Evolutionary conservation across 192 early-diverging fungal genomes (phyloP).

Genomic region (Pilaira anomala): DNA sequence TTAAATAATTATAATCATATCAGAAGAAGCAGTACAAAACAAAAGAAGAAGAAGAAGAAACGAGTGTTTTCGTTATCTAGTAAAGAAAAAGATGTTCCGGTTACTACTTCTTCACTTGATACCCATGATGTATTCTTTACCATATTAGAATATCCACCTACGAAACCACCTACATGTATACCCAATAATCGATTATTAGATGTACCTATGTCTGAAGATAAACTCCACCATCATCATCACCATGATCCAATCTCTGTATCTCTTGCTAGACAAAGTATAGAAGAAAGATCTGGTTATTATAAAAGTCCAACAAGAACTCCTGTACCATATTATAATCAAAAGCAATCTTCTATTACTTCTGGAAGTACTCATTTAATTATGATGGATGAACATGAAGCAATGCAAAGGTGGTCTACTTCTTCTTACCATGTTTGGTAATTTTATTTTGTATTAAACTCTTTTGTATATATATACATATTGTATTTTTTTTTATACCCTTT

Average conservation of each 20-base stretch:
- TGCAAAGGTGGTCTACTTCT: conserved; percentile 15
- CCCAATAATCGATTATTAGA: neutral
- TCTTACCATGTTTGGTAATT: conserved; percentile 21
- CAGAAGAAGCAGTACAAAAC: too few relatives aligned
- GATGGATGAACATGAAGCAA: neutral
- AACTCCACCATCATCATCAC: neutral
- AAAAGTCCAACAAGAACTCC: conserved; percentile 1
- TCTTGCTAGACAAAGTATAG: conserved; percentile 17
- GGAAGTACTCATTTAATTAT: neutral
- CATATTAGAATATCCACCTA: conserved; percentile 19
- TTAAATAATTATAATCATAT: too few relatives aligned
- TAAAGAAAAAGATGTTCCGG: conserved; percentile 1
- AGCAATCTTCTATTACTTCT: neutral
- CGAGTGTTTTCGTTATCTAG: neutral
- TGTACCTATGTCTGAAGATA: neutral
- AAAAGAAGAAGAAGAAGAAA: too few relatives aligned
- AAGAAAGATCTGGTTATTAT: conserved; percentile 15
- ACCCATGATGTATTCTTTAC: conserved; percentile 15
- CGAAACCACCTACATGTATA: neutral
- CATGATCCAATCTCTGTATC: conserved; percentile 15
- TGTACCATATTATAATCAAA: neutral
- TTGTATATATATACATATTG: too few relatives aligned
- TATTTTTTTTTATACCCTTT: neutral
- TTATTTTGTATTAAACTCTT: neutral
- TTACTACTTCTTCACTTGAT: conserved; percentile 5